phyloP scores from a whole-genome alignment of 2,329 filamentous ascomycete species.

The Sarocladium strictum region DNA sequence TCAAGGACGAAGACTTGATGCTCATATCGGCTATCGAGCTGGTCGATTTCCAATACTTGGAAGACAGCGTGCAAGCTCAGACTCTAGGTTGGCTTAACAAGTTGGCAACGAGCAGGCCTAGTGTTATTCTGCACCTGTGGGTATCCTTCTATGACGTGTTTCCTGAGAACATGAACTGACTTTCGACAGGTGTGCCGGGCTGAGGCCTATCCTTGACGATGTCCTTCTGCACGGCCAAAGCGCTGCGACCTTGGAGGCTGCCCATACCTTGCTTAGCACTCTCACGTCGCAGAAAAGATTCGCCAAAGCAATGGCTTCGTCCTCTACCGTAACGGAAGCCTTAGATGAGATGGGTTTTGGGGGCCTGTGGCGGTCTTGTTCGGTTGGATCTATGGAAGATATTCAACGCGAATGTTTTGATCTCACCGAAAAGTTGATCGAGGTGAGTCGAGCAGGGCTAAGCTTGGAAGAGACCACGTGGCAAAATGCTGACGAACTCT shows the following conservation, averaged over 20 bases:
- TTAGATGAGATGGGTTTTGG: constrained; percentile 57
- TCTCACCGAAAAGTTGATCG: constrained; percentile 55
- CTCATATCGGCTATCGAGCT: constrained; percentile 58
- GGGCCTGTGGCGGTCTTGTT: constrained; percentile 55
- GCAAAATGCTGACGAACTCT: not conserved
- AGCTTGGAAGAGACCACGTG: too few species aligned
- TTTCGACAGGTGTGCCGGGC: constrained; percentile 43
- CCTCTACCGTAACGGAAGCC: constrained; percentile 43
- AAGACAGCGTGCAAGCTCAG: constrained; percentile 55
- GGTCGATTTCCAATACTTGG: constrained; percentile 60
- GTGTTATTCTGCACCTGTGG: constrained; percentile 54
- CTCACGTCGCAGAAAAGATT: constrained; percentile 50
- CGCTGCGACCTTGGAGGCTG: constrained; percentile 51
- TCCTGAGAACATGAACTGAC: not conserved
- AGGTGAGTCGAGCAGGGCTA: constrained; percentile 35
- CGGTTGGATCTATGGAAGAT: constrained; percentile 42
- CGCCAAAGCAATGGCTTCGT: constrained; percentile 38
- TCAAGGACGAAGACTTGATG: constrained; percentile 57
- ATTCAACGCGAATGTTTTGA: constrained; percentile 46
- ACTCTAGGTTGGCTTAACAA: constrained; percentile 54
- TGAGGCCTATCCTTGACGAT: constrained; percentile 54
- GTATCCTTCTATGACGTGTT: constrained; percentile 18
- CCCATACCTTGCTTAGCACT: constrained; percentile 53
- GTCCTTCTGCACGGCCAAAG: constrained; percentile 59
- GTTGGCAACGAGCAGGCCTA: constrained; percentile 47